Evolutionary conservation across 169 alveolate species (phyloP).

Genomic region (Pseudocohnilembus persalinus): DNA sequence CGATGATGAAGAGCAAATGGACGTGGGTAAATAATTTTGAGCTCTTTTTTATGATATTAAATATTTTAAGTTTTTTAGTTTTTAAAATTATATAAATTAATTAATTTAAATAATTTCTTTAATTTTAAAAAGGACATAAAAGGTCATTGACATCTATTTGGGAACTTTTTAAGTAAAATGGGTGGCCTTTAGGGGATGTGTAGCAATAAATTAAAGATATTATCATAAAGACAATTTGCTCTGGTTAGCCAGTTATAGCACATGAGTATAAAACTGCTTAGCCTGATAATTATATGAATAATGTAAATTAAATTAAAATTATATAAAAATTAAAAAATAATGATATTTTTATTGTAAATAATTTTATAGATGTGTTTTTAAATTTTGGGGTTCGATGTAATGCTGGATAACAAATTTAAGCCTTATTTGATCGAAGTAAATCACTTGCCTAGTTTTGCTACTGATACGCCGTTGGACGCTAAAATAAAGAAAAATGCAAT

Average conservation of each 20-base stretch:
- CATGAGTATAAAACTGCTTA: constrained; percentile 70
- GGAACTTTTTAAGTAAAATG: constrained; percentile 41
- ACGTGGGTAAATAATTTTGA: no score
- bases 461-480: constrained; percentile 70
- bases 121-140: no score
- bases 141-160: constrained; percentile 54
- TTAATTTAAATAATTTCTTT: no score
- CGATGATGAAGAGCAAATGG: constrained; percentile 48
- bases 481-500: constrained; percentile 59
- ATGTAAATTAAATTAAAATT: no score
- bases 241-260: constrained; percentile 58
- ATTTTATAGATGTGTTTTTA: constrained; percentile 60
- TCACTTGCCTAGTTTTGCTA: constrained; percentile 72
- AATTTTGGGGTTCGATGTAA: constrained; percentile 73
- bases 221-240: constrained; percentile 60
- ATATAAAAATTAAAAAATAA: no score
- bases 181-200: constrained; percentile 44
- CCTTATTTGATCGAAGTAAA: constrained; percentile 78
- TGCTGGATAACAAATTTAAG: constrained; percentile 54
- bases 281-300: constrained; percentile 58
- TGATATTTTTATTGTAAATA: background rate
- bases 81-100: no score
- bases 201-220: constrained; percentile 50
- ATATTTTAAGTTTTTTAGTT: no score
- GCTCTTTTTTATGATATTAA: no score